Evolutionary conservation across 1,284 basidiomycete genomes (phyloP), one percentile per base, ranked within the genome.

Genomic region (Ganoderma meredithae): DNA sequence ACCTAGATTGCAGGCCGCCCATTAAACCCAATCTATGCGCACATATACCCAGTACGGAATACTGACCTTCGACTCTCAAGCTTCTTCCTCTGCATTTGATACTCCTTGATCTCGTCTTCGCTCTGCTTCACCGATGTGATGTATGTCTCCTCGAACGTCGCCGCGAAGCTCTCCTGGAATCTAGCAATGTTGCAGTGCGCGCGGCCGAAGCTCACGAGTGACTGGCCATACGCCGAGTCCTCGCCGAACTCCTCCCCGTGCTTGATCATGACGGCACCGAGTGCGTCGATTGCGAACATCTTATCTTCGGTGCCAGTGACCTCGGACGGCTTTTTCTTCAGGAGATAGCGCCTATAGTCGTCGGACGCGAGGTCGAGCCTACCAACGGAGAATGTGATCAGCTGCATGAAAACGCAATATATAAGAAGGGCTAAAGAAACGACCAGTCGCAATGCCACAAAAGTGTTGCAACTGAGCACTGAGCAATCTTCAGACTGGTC

Each of bases 251-350:
- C 89, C 73, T 95, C 92, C 13, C 95, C 95, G 75, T 95, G 92
- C 39, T 86, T 84, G 67, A 95, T 91, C 95, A 96, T 95, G 53
- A 94, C 92, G 62, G 94, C 84, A 1, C 95, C 95, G 7, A 96
- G 82, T 31, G 89, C 88, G 74, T 96, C 95, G 36, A 94, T 82
- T 0, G 91, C 87, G 27, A 93, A 80, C 40, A 92, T 81, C 76
- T 93, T 92, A 71, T 89, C 90, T 1, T 82, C 77, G 66, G 88
- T 86, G 41, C 87, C 87, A 1, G 90, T 80, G 1, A 83, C 85
- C 19, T 84, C 83, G n/a, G 83, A 86, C 3, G 85, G 80, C 73
- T 88, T 90, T 81, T 90, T 93, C 84, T 92, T 93, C 19, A 86
- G 83, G 12, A 94, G 79, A 12, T 81, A 81, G 72, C 85, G 84